phyloP scores from a whole-genome alignment of 2,329 filamentous ascomycete species.

The Hypoxylon sp. region DNA sequence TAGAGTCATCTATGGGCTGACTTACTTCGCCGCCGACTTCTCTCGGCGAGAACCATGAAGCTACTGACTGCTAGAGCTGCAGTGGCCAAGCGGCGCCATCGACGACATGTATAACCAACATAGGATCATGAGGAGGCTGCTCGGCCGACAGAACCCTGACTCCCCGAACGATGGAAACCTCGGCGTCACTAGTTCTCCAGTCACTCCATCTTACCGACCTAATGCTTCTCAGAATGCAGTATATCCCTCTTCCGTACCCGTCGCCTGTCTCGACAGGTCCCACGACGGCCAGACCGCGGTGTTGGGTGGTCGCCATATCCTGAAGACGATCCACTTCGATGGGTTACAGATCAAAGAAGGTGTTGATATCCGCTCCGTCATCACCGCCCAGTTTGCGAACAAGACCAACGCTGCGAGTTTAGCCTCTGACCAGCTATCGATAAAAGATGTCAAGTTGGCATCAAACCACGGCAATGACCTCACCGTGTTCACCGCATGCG shows the following conservation, averaged over 20 bases:
- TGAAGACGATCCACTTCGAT: constrained; percentile 72
- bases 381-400: constrained; percentile 64
- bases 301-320: constrained; percentile 71
- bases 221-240: constrained; percentile 69
- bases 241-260: constrained; percentile 66
- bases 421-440: constrained; percentile 71
- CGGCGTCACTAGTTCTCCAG: constrained; percentile 63
- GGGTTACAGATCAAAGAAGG: constrained; percentile 68
- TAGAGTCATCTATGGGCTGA: constrained; percentile 29
- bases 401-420: constrained; percentile 59
- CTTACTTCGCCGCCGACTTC: constrained; percentile 16
- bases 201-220: constrained; percentile 64
- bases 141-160: constrained; percentile 67
- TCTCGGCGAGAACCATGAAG: constrained; percentile 47
- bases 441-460: constrained; percentile 73
- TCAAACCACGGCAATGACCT: constrained; percentile 61
- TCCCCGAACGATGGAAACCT: constrained; percentile 62
- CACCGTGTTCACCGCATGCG: constrained; percentile 73
- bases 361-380: constrained; percentile 70
- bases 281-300: constrained; percentile 70
- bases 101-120: constrained; percentile 67
- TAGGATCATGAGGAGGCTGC: constrained; percentile 73
- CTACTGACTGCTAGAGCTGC: constrained; percentile 39
- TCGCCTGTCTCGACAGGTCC: constrained; percentile 71
- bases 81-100: constrained; percentile 50